phyloP scores from a whole-genome alignment of 1,139 yeast genomes.

The Diutina mesorugosa region DNA sequence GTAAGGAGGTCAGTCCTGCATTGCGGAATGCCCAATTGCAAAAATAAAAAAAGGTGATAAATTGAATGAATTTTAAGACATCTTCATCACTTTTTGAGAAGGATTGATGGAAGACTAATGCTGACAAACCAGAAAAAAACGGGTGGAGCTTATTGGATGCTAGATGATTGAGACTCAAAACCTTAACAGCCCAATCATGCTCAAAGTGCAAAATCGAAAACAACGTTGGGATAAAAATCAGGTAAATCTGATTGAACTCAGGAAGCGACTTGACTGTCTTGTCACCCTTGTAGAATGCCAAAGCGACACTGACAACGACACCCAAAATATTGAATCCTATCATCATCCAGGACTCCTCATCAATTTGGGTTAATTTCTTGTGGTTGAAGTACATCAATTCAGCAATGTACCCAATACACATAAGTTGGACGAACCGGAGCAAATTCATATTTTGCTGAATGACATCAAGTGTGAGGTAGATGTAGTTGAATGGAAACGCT shows the following conservation, averaged over 20 bases:
- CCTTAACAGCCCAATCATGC: neutral
- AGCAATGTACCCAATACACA: neutral
- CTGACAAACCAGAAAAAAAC: neutral
- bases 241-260: neutral
- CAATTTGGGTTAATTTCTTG: neutral
- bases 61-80: neutral
- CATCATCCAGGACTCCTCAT: neutral
- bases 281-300: neutral
- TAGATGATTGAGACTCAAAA: neutral
- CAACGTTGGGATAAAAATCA: neutral
- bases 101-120: neutral
- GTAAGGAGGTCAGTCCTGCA: neutral
- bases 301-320: neutral
- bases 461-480: neutral
- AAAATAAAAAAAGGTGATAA: neutral
- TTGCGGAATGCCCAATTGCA: neutral
- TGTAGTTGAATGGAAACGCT: neutral
- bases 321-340: neutral
- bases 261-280: neutral
- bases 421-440: neutral
- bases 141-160: neutral
- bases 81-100: neutral
- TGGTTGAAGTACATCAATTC: constrained; percentile 1
- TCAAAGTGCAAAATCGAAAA: neutral
- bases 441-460: neutral